Conservation (phyloP, 1,139 yeast genomes). For the Pichiaceae sp. region DNA sequence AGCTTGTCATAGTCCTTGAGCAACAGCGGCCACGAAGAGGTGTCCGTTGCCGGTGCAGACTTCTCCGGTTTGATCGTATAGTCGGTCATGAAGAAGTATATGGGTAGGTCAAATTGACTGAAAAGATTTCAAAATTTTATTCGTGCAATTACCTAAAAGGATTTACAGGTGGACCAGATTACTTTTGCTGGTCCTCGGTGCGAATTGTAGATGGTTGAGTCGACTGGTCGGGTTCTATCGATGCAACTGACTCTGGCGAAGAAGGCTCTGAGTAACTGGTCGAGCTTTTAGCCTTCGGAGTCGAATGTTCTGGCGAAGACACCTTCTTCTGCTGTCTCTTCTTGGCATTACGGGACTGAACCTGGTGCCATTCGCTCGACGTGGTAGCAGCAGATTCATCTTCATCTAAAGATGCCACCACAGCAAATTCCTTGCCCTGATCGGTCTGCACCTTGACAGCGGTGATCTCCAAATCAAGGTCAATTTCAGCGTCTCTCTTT, state of each 20-base stretch:
- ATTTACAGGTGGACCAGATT: background rate
- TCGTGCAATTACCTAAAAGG: background rate
- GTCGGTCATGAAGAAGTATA: slow-evolving; percentile 11
- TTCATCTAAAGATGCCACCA: background rate
- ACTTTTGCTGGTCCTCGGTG: background rate
- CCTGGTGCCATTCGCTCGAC: background rate
- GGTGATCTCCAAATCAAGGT: background rate
- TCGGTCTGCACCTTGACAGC: background rate
- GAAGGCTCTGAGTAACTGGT: too few species aligned
- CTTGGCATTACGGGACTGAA: background rate
- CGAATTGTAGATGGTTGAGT: background rate
- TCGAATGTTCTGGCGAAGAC: too few species aligned
- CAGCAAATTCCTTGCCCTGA: background rate
- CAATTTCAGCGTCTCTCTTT: background rate
- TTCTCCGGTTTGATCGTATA: slow-evolving; percentile 82
- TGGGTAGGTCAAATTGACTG: background rate
- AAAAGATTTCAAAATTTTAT: background rate
- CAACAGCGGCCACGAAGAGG: slow-evolving; percentile 92
- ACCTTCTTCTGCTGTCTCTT: background rate
- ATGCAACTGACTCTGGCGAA: too few species aligned
- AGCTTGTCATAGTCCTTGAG: slow-evolving; percentile 91
- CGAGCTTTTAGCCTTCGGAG: background rate
- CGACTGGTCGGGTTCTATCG: background rate
- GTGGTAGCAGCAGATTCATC: background rate
- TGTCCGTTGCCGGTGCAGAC: slow-evolving; percentile 70